A percentile compares a stretch with the other conserved stretches of the same genome.
phyloP scores from a whole-genome alignment of 805 yeast species.

The Torulaspora indica region DNA sequence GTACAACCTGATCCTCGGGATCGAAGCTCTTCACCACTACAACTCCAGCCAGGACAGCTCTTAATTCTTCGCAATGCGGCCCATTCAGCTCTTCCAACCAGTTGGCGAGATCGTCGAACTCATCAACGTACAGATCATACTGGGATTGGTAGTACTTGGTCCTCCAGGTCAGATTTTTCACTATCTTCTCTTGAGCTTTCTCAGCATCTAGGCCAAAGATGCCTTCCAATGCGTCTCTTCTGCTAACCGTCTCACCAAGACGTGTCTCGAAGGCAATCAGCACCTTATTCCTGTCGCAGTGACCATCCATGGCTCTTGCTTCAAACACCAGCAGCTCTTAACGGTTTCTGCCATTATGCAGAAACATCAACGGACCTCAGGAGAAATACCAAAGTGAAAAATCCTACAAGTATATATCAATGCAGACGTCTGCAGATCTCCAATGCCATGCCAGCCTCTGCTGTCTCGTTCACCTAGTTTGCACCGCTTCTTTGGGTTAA shows the following conservation, averaged over 20 bases:
- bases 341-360: neutral
- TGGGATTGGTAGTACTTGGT: slow-evolving; percentile 34
- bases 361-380: no score
- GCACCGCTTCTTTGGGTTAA: no score
- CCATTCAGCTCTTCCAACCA: slow-evolving; percentile 42
- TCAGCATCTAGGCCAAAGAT: slow-evolving; percentile 7
- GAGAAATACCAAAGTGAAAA: neutral
- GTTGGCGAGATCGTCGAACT: slow-evolving; percentile 17
- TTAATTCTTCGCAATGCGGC: slow-evolving; percentile 39
- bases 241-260: neutral
- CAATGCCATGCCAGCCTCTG: no score
- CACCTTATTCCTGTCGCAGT: slow-evolving; percentile 14
- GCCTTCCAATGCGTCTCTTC: neutral
- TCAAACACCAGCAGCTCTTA: neutral
- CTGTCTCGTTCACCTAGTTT: neutral
- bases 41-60: slow-evolving; percentile 44
- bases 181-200: slow-evolving; percentile 11
- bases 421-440: neutral
- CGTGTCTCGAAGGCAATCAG: slow-evolving; percentile 8
- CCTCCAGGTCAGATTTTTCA: slow-evolving; percentile 23
- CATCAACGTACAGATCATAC: slow-evolving; percentile 34
- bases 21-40: slow-evolving; percentile 35
- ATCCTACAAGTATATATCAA: neutral
- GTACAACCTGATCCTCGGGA: neutral
- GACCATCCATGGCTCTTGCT: neutral